Evolutionary conservation across 768 basidiomycete species (phyloP), one percentile per base, ranked within the genome.

Genomic region (Macrocybe gigantea): DNA sequence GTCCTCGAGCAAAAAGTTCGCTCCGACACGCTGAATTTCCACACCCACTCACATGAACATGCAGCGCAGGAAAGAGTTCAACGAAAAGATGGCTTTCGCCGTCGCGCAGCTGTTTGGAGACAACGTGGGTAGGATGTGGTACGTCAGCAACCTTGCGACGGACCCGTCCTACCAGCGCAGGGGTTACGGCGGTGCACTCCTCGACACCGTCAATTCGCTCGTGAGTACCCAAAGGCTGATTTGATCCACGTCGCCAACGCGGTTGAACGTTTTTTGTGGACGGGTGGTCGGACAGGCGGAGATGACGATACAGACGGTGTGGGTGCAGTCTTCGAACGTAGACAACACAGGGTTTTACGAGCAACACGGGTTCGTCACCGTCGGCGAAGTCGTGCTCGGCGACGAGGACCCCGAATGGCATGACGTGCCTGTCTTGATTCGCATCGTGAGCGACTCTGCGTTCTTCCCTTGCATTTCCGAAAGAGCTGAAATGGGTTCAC

Each of bases 381-480:
- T 64, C 5, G 61, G 52, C 15, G 54, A 58, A 29, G 47, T 59
- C 1, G 34, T 52, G 5, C 35, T 68, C 0, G 67, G 67, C 7
- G 61, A 64, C 7, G 48, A 57, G 2, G 63, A 68, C 46, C 63
- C 64, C 15, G 49, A 51, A 22, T 69, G 67, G 67, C 41, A 56
- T 30, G 51, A 49, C 13, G 46, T 56, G 9, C 62, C 64, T 10
- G 56, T 69, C 5, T 49, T 62, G 10, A 46, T 65, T 10, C 55
- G 50, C 36, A 53, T 69, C 31, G 67, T 68, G 47, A 35, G 64
- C 55, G 11, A 34, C 13, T 31, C 15, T n/a, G n/a, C n/a, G n/a
- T n/a, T n/a, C n/a, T n/a, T n/a, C n/a, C n/a, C n/a, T n/a, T n/a
- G n/a, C n/a, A n/a, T n/a, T n/a, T n/a, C n/a, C n/a, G n/a, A n/a